A percentile compares a stretch with the other conserved stretches of the same genome.
These are phyloP conservation scores for Lepidium didymum DNA, from an alignment of 345 rosid genomes.

Conservation along the genomic window DNA sequence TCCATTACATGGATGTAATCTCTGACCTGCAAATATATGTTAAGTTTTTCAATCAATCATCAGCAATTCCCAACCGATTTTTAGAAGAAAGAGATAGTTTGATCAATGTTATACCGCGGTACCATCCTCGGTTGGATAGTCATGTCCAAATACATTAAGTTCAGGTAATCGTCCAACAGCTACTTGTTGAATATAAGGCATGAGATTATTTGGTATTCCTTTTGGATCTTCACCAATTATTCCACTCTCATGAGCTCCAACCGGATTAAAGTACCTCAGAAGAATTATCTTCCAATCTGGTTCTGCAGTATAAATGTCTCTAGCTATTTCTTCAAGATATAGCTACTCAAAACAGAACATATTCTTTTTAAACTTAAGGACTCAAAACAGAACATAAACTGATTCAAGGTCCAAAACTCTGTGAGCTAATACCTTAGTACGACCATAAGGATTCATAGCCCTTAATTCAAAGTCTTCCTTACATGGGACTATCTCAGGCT, in stretches of 20 bases:
- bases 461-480: slow-evolving; percentile 59
- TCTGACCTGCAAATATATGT: slow-evolving; percentile 49
- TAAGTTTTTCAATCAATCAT: slow-evolving; percentile 1
- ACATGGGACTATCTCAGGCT: slow-evolving; percentile 82
- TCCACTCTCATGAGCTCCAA: slow-evolving; percentile 94
- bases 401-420: neutral
- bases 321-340: slow-evolving; percentile 87
- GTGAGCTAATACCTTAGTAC: slow-evolving; percentile 63
- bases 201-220: slow-evolving; percentile 87
- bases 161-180: slow-evolving; percentile 90
- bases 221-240: slow-evolving; percentile 93
- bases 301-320: slow-evolving; percentile 77
- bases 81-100: neutral
- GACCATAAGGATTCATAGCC: slow-evolving; percentile 95
- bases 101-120: slow-evolving; percentile 56
- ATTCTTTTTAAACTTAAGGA: neutral
- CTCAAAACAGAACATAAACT: neutral
- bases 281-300: slow-evolving; percentile 83
- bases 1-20: slow-evolving; percentile 97
- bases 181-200: slow-evolving; percentile 97
- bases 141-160: slow-evolving; percentile 86
- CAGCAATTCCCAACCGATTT: neutral
- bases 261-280: slow-evolving; percentile 92
- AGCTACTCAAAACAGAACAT: slow-evolving; percentile 34
- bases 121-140: slow-evolving; percentile 89